Percentiles rank a stretch among this genome's conserved stretches.
These are phyloP conservation scores for Fusarium subglutinans DNA, from an alignment of 2,329 filamentous ascomycete genomes.

Conservation along the genomic window DNA sequence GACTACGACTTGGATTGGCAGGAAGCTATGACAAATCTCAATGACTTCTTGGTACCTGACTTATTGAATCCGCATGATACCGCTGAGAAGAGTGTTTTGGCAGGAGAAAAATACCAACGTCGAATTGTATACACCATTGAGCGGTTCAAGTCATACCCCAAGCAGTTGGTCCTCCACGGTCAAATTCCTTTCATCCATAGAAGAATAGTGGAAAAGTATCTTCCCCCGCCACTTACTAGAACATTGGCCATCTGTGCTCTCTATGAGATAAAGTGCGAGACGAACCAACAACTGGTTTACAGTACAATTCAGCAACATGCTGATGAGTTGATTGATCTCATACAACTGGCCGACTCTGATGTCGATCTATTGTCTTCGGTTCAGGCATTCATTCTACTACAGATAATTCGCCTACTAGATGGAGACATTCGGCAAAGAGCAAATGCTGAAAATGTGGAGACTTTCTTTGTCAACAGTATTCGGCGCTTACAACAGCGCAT, in stretches of 20 bases:
- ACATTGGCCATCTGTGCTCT: background rate
- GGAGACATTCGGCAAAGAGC: background rate
- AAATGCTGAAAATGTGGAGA: background rate
- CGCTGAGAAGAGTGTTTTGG: background rate
- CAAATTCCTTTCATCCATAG: background rate
- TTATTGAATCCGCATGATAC: background rate
- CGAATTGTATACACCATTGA: background rate
- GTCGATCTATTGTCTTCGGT: background rate
- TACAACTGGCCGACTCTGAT: background rate
- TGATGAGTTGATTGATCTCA: background rate
- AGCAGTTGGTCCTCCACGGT: background rate
- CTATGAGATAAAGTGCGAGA: background rate
- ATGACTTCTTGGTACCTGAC: background rate
- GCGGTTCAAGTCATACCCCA: background rate
- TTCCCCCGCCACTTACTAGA: background rate
- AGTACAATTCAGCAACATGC: background rate
- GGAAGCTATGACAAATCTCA: background rate
- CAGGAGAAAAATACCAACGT: background rate
- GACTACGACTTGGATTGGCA: background rate
- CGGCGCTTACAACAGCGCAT: background rate
- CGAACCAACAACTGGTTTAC: background rate
- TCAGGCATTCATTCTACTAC: background rate
- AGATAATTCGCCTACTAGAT: background rate
- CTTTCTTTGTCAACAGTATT: background rate
- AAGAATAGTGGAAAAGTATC: background rate